Evolutionary conservation across 306 rosid genomes (phyloP), one percentile per base, ranked within the genome.

Genomic region (Senna tora): DNA sequence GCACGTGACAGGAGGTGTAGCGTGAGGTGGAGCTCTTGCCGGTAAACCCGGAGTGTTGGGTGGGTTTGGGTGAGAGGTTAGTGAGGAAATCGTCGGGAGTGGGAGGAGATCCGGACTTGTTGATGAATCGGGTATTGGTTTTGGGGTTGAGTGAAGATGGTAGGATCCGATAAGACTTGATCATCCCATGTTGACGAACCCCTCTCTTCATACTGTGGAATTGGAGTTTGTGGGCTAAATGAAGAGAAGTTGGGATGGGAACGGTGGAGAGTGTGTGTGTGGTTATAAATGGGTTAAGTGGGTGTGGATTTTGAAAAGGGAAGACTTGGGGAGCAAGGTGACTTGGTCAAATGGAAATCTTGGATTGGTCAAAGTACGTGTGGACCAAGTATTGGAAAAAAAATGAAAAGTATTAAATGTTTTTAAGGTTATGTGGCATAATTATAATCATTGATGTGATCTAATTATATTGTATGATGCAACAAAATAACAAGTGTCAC

Each of bases 131-230:
- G 57, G 83, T 80, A 1, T 65, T 41, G 32, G 84, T 83, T 74
- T 77, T 86, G 0, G 87, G 91, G 73, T 79, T 80, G 17, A 73
- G 42, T 12, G 82, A 39, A 0, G 67, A 17, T 1, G 93, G 96
- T 55, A 85, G 72, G 84, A 87, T 74, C 69, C 19, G 33, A 33
- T 6, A 65, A 53, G 96, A 74, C 65, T 86, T 82, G 7, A 87
- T 91, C n/a, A 87, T 81, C 10, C 96, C 96, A 36, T 89, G 97
- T 57, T 93, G 97, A 11, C 89, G 88, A 84, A 94, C 91, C 81
- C 84, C 91, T 22, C 94, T 85, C 87, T 77, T 94, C 98, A 94
- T 94, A 6, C 14, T 73, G 73, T 64, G 36, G 14, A 62, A 19
- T 57, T 72, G 28, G 13, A 0, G 22, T 5, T 62, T n/a, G 75